phyloP scores from a whole-genome alignment of 2,329 filamentous ascomycete species.

The Mollisiaceae sp. region DNA sequence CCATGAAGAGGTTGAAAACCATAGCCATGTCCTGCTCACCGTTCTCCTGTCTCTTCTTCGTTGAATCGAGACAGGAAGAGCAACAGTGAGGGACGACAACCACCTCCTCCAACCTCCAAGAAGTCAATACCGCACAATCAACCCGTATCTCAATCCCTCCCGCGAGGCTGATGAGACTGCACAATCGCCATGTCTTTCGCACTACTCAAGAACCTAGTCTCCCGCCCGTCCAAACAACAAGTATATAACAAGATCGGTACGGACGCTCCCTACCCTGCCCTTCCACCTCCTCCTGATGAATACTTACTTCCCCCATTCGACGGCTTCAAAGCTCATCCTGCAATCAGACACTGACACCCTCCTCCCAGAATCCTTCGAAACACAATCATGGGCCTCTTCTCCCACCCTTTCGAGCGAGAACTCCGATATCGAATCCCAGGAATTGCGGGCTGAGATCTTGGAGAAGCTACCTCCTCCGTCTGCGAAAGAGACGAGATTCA shows the following conservation, averaged over 20 bases:
- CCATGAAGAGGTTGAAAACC: not conserved
- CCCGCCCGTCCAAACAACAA: not conserved
- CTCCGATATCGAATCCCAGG: not conserved
- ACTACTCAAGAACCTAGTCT: not conserved
- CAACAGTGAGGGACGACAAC: too few species aligned
- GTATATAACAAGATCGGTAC: slow-evolving; percentile 11
- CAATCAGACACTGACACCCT: slow-evolving; percentile 5
- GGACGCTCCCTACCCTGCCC: not conserved
- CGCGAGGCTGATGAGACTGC: not conserved
- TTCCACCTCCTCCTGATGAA: not conserved
- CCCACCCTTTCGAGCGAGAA: not conserved
- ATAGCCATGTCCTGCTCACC: too few species aligned
- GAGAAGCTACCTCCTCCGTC: not conserved
- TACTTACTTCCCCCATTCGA: not conserved
- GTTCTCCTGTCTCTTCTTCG: not conserved
- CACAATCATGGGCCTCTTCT: not conserved
- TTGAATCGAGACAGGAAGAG: not conserved
- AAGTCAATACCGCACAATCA: not conserved
- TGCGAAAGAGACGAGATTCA: slow-evolving; percentile 29
- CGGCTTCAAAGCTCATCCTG: not conserved
- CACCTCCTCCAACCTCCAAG: not conserved
- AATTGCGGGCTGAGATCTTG: not conserved
- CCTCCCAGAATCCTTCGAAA: not conserved
- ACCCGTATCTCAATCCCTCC: not conserved
- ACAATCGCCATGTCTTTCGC: not conserved